These are phyloP conservation scores for Psilocybe subaeruginosa DNA, from an alignment of 768 basidiomycete species.

Conservation along the genomic window DNA sequence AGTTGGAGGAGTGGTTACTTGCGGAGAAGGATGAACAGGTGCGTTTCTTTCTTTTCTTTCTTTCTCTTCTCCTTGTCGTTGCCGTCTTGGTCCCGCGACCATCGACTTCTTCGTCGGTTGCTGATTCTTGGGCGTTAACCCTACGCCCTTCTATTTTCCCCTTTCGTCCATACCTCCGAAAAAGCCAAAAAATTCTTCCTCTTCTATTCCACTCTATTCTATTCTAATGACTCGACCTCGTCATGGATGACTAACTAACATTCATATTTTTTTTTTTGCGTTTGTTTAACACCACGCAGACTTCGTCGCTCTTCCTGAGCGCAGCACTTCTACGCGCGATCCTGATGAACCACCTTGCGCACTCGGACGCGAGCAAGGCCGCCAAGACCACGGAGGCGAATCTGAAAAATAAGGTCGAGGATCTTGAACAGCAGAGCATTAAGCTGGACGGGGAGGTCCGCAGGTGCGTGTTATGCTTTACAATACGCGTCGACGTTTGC, in stretches of 20 bases:
- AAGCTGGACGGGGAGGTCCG: constrained; percentile 73
- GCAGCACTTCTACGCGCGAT: constrained; percentile 82
- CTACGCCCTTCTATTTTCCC: constrained; percentile 14
- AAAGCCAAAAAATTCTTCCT: constrained; percentile 4
- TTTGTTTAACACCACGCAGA: constrained; percentile 35
- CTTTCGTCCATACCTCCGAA: constrained; percentile 18
- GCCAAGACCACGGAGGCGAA: constrained; percentile 64
- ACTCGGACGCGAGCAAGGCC: constrained; percentile 74
- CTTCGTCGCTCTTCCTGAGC: constrained; percentile 72
- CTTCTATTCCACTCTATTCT: not conserved
- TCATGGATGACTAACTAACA: constrained; percentile 8
- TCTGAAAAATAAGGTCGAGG: constrained; percentile 68
- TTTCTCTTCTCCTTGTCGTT: constrained; percentile 3
- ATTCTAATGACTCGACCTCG: not conserved
- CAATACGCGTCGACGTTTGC: not conserved
- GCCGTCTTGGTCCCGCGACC: not conserved
- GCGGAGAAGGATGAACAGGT: constrained; percentile 73
- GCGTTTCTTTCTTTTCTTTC: constrained; percentile 31
- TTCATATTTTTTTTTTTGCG: no score
- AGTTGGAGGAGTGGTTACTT: constrained; percentile 76
- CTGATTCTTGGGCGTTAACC: constrained; percentile 9
- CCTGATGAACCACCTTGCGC: constrained; percentile 79
- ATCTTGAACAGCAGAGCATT: constrained; percentile 56
- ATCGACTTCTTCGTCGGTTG: not conserved
- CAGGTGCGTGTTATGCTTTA: constrained; percentile 52